Conservation (phyloP, 2,329 filamentous ascomycete species). For the Paraconiothyrium brasiliense region DNA sequence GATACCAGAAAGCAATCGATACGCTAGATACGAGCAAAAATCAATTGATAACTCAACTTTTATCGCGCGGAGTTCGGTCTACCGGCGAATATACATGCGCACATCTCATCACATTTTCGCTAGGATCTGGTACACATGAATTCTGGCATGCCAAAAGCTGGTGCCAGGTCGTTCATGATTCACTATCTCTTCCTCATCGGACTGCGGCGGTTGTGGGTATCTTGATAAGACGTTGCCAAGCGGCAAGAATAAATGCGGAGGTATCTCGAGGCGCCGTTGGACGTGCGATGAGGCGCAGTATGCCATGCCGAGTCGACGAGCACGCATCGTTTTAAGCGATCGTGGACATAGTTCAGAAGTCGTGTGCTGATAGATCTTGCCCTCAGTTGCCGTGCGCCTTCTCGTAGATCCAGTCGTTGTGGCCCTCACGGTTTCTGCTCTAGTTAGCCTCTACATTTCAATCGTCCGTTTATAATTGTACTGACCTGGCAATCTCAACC, state of each 20-base stretch:
- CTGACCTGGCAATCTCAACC: constrained; percentile 75
- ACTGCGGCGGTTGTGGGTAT: constrained; percentile 7
- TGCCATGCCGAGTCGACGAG: neutral
- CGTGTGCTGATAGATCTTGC: neutral
- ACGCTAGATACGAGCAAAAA: neutral
- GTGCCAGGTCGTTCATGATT: neutral
- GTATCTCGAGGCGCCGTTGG: neutral
- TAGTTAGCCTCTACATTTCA: constrained; percentile 25
- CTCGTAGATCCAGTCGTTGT: constrained; percentile 98
- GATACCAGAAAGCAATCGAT: neutral
- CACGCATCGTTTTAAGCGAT: neutral
- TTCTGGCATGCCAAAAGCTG: neutral
- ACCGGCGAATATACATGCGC: neutral
- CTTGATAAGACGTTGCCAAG: constrained; percentile 3
- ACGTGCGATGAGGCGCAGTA: neutral
- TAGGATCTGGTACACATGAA: neutral
- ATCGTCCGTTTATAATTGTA: neutral
- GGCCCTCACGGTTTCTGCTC: constrained; percentile 77
- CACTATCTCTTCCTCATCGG: neutral
- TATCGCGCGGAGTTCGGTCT: neutral
- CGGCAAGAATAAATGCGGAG: neutral
- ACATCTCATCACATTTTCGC: neutral
- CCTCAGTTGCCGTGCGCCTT: constrained; percentile 65
- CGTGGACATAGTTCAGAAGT: neutral
- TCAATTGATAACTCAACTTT: neutral